Evolutionary conservation across 73 alveolate species (phyloP).

Genomic region (Stentor coeruleus): DNA sequence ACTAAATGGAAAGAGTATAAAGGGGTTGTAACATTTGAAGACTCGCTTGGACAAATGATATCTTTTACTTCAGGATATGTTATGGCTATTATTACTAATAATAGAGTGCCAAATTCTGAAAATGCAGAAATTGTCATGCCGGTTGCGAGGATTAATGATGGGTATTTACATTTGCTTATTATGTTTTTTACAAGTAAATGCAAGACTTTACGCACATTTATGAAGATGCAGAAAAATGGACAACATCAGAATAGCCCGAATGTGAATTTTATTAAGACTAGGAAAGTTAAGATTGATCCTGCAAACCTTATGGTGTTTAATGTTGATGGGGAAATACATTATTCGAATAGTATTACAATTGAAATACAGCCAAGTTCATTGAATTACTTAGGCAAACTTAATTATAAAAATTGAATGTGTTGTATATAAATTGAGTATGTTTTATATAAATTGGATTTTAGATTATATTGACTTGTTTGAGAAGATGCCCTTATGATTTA

Average conservation of each 20-base stretch:
- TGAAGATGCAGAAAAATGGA: background rate
- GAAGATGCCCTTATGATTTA: too few species aligned
- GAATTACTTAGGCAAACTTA: background rate
- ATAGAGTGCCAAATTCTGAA: background rate
- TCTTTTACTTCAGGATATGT: background rate
- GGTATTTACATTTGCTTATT: background rate
- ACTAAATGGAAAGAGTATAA: background rate
- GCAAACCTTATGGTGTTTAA: background rate
- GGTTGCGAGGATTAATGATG: background rate
- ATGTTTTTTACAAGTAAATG: constrained; percentile 12
- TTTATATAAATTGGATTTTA: too few species aligned
- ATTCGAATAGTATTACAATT: background rate
- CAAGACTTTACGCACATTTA: background rate
- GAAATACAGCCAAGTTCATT: background rate
- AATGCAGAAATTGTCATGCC: constrained; percentile 2
- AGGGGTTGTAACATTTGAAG: constrained; percentile 12
- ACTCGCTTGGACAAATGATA: background rate
- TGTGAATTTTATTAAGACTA: background rate
- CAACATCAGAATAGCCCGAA: background rate
- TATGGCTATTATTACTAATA: background rate
- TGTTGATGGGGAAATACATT: constrained; percentile 17
- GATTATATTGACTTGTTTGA: too few species aligned
- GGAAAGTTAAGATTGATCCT: constrained; percentile 1
- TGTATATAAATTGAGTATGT: too few species aligned
- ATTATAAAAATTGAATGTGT: too few species aligned